A percentile compares a stretch with the other conserved stretches of the same genome.
Conservation (phyloP, 177 flowering plant genomes). For the Vitis hybrid region DNA sequence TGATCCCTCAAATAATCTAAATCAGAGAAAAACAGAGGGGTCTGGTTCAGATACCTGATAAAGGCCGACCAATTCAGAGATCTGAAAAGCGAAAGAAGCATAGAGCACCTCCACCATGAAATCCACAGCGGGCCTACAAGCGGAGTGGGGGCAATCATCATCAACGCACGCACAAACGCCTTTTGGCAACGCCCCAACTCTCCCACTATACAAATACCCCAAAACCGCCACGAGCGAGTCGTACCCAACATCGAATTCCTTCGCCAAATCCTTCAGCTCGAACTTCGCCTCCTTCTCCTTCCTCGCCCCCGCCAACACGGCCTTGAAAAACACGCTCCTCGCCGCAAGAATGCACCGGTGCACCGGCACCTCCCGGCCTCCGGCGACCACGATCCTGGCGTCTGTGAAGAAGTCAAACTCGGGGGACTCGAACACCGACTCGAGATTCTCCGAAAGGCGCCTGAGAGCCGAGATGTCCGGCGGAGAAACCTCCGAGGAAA, state of each 20-base stretch:
- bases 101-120: slow-evolving; percentile 72
- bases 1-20: too few relatives aligned
- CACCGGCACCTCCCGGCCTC: slow-evolving; percentile 45
- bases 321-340: slow-evolving; percentile 58
- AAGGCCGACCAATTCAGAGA: slow-evolving; percentile 62
- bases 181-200: slow-evolving; percentile 34
- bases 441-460: slow-evolving; percentile 58
- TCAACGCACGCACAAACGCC: slow-evolving; percentile 62
- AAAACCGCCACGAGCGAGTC: slow-evolving; percentile 66
- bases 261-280: slow-evolving; percentile 60
- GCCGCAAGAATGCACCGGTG: slow-evolving; percentile 78
- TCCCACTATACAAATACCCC: slow-evolving; percentile 66
- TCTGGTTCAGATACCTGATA: slow-evolving; percentile 51
- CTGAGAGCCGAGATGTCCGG: slow-evolving; percentile 44
- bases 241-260: slow-evolving; percentile 57
- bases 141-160: slow-evolving; percentile 62
- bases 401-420: slow-evolving; percentile 55
- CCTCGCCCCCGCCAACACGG: slow-evolving; percentile 25
- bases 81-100: slow-evolving; percentile 59
- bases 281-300: slow-evolving; percentile 31
- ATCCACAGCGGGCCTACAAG: slow-evolving; percentile 73
- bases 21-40: too few relatives aligned
- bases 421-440: slow-evolving; percentile 43
- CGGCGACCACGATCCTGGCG: slow-evolving; percentile 44
- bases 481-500: slow-evolving; percentile 13